Evolutionary conservation across 345 rosid genomes (phyloP).

Genomic region (Capsella bursapastoris): DNA sequence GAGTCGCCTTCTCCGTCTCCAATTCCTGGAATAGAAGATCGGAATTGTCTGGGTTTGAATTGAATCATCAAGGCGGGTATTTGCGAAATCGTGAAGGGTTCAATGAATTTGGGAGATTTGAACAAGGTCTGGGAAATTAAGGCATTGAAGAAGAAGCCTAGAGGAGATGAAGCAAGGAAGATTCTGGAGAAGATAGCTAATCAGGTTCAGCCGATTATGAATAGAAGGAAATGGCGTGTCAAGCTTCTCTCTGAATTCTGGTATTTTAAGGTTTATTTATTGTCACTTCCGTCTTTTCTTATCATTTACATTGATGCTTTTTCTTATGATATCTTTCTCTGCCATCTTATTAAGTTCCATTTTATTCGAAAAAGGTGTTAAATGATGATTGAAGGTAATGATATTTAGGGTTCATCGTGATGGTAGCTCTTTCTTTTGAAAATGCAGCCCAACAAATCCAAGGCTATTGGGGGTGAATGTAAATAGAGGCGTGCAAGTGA

Average conservation of each 20-base stretch:
- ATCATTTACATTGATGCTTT: too few species aligned
- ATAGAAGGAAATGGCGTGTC: conserved; percentile 52
- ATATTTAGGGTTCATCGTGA: not conserved
- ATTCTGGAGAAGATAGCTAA: conserved; percentile 67
- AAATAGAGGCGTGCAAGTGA: conserved; percentile 68
- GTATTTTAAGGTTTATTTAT: not conserved
- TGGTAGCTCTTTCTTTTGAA: not conserved
- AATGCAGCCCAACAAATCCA: conserved; percentile 68
- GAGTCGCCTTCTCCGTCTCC: too few species aligned
- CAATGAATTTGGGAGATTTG: conserved; percentile 53
- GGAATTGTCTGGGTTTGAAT: not conserved
- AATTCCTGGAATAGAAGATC: too few species aligned
- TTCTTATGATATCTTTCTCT: too few species aligned
- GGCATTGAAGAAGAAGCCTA: conserved; percentile 65
- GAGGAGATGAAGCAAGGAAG: conserved; percentile 70
- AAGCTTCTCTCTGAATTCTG: conserved; percentile 58
- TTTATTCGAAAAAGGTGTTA: not conserved
- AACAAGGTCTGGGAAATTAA: conserved; percentile 76
- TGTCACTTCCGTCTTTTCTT: too few species aligned
- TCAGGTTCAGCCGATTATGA: conserved; percentile 57
- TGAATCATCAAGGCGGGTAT: not conserved
- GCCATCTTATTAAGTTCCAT: too few species aligned
- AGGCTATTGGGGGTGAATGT: conserved; percentile 82
- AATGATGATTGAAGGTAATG: not conserved
- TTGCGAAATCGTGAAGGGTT: not conserved